Base-by-base conservation (phyloP, 1,139 yeast species). In the Suhomyces bribrorum region DNA sequence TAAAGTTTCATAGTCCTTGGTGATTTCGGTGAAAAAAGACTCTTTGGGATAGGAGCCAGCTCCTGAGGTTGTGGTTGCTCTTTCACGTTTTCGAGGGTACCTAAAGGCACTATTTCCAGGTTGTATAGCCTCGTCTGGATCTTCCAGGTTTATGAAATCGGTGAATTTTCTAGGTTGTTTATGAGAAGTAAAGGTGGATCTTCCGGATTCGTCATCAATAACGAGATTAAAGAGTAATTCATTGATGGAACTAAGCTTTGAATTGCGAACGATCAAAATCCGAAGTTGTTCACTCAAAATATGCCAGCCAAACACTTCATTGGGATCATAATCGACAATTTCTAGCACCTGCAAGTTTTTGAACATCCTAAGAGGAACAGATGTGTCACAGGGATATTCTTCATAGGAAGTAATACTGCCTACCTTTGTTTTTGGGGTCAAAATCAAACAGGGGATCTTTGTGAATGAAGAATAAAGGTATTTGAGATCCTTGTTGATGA, bases 321-420 rank as follows among this genome's bases (percentile, higher is more conserved):
- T 78, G 13, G 85, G 83, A 43, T 79, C 85, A 46, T 79, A 68
- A 43, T 79, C 83, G 28, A 69, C 62, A 4, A 82, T 58, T 52
- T 81, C 87, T 36, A 81, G 62, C 15, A 80, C 84, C 40, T 81
- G 79, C 31, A 81, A 58, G 53, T 80, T 82, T 46, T 79, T 79
- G 55, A 81, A 81, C 61, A 79, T 70, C 34, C 63, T 64, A 12
- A 82, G 55, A 1, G 87, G 87, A 5, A 83, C 82, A 2, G 84
- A 74, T 2, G 86, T 80, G 52, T 81, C 87, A 54, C 83, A 81
- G 1, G 87, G 87, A 50, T 77, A 81, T 53, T 81, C 87, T 54
- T 81, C 86, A 53, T 79, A 82, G 2, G 82, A 81, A 34, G 66
- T 68, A 26, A 81, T 81, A 35, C 77, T 62, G 46, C 66, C 73